Conservation (phyloP, 2,329 filamentous ascomycete species). For the Aspergillus uvarum region DNA sequence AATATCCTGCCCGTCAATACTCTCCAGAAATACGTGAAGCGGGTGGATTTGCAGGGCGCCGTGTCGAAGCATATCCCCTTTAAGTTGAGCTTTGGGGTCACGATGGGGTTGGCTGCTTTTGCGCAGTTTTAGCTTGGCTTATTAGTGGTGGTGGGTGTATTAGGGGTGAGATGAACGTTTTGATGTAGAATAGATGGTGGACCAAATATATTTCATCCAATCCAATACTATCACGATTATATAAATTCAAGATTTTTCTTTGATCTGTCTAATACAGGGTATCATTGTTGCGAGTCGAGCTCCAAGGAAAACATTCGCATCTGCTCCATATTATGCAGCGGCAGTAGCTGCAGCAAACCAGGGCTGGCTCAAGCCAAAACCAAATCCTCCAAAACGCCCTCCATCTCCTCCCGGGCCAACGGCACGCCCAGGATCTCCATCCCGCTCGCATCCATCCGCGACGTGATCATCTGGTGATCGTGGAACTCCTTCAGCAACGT, state of each 20-base stretch:
- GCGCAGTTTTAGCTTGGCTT: constrained; percentile 36
- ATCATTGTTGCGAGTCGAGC: constrained; percentile 29
- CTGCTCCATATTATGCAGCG: background rate
- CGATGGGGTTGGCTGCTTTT: constrained; percentile 49
- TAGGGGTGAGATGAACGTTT: background rate
- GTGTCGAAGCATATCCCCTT: constrained; percentile 44
- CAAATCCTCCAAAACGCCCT: constrained; percentile 80
- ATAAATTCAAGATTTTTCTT: background rate
- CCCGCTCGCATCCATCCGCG: constrained; percentile 78
- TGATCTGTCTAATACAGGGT: constrained; percentile 28
- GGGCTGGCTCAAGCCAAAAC: constrained; percentile 34
- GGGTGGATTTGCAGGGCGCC: constrained; percentile 39
- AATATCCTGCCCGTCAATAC: constrained; percentile 44
- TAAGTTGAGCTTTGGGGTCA: constrained; percentile 48
- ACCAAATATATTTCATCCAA: background rate
- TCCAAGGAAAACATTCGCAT: background rate
- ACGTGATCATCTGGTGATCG: constrained; percentile 96
- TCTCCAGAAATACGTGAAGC: constrained; percentile 44
- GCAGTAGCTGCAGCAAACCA: background rate
- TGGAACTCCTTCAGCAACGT: constrained; percentile 96
- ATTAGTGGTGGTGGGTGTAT: background rate
- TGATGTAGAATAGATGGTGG: background rate
- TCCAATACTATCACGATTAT: background rate
- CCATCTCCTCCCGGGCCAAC: constrained; percentile 83
- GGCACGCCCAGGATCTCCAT: constrained; percentile 84